phyloP scores from a whole-genome alignment of 805 yeast species.

The Ogataea nakhonphanomensis region DNA sequence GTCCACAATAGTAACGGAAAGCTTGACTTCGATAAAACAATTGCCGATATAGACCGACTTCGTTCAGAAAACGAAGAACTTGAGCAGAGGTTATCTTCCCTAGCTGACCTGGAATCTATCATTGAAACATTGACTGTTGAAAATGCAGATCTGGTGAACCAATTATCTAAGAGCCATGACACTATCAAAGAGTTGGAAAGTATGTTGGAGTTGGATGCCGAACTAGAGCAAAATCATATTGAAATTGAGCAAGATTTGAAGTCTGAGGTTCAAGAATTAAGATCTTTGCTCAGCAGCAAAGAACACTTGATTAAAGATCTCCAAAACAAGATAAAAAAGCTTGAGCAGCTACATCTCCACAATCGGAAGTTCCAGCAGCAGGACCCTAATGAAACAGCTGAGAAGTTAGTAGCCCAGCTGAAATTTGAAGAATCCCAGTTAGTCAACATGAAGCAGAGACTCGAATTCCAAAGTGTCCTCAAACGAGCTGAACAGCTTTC shows the following conservation, averaged over 20 bases:
- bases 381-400: slow-evolving; percentile 3
- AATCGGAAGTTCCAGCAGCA: not conserved
- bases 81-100: slow-evolving; percentile 27
- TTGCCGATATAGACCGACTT: slow-evolving; percentile 5
- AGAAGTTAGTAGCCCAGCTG: slow-evolving; percentile 7
- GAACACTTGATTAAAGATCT: slow-evolving; percentile 22
- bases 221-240: slow-evolving; percentile 44
- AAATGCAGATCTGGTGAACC: slow-evolving; percentile 34
- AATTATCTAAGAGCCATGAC: slow-evolving; percentile 33
- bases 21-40: not conserved
- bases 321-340: slow-evolving; percentile 27
- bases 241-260: slow-evolving; percentile 43
- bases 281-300: slow-evolving; percentile 16
- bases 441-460: slow-evolving; percentile 6
- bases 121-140: slow-evolving; percentile 35
- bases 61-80: slow-evolving; percentile 23
- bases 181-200: slow-evolving; percentile 47
- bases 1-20: not conserved
- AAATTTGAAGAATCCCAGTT: slow-evolving; percentile 21
- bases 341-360: slow-evolving; percentile 31
- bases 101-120: slow-evolving; percentile 31
- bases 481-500: slow-evolving; percentile 12
- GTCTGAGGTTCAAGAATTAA: slow-evolving; percentile 32
- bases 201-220: slow-evolving; percentile 46
- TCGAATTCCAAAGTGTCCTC: slow-evolving; percentile 10